phyloP scores from a whole-genome alignment of 2,329 filamentous ascomycete species.

The Incumbomyces delicatus region DNA sequence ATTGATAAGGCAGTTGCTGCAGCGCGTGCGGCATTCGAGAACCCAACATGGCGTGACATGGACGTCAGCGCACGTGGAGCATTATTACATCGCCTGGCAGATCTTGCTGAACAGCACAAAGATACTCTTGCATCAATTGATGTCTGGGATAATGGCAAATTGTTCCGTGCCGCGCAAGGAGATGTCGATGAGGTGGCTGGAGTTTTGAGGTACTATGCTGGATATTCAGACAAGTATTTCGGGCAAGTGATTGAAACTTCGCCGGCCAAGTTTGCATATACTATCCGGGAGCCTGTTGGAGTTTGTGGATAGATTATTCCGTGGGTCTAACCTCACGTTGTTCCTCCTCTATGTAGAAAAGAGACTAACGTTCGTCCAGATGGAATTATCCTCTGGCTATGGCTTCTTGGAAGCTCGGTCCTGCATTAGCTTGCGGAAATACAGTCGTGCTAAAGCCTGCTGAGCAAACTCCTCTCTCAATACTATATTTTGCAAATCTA shows the following conservation, averaged over 20 bases:
- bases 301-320: constrained; percentile 77
- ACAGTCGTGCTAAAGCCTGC: constrained; percentile 60
- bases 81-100: constrained; percentile 36
- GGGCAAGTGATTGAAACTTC: constrained; percentile 71
- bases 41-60: constrained; percentile 21
- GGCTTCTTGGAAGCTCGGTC: constrained; percentile 44
- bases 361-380: too few species aligned
- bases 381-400: constrained; percentile 9
- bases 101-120: constrained; percentile 20
- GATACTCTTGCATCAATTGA: constrained; percentile 22
- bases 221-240: constrained; percentile 85
- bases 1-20: constrained; percentile 28
- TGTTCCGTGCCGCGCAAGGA: constrained; percentile 45
- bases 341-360: too few species aligned
- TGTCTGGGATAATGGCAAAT: constrained; percentile 30
- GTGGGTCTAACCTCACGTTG: constrained; percentile 83
- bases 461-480: constrained; percentile 47
- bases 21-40: constrained; percentile 24
- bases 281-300: constrained; percentile 65
- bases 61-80: constrained; percentile 17
- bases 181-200: constrained; percentile 61
- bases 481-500: constrained; percentile 38
- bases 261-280: constrained; percentile 68
- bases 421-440: constrained; percentile 57
- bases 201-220: constrained; percentile 74